Base-by-base conservation (phyloP, 495 filamentous ascomycete species). In the Ramalina intermedia region DNA sequence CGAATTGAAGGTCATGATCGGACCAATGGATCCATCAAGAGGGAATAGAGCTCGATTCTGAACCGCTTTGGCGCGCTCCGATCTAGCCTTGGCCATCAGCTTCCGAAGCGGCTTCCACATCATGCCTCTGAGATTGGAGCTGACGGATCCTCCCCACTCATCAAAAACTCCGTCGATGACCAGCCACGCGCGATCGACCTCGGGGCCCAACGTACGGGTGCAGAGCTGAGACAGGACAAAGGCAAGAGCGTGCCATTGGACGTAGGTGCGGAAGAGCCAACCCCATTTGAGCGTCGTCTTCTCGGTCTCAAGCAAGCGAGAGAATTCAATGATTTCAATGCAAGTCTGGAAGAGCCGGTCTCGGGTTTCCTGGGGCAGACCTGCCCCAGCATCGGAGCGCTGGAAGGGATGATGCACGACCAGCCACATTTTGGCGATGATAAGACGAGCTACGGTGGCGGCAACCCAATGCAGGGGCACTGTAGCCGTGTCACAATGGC, bases 261-360 rank as follows among this genome's bases (percentile, higher is more conserved):
- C 72, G 50, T 73, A 76, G 1, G 74, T 77, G 43, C 75, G 68
- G 55, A 65, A 79, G 24, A 74, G 54, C 78, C 78, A 82, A 27
- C 75, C 69, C 76, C 76, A 81, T 26, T 73, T 65, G 3, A 66
- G 63, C 27, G 63, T 69, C n/a, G 60, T 50, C 20, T 59, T 58
- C 37, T 74, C 66, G 1, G 63, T 54, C 51, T 78, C 73, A 5
- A 80, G 55, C 6, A 66, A 58, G 51, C 73, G 70, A 37, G 76
- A 76, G 54, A 74, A 70, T 58, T 77, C 69, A 3, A 73, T 68
- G n/a, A 77, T 65, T 43, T 77, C 72, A 39, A 80, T 66, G 1
- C 65, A 58, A 21, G 66, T 54, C 1, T 52, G 47, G 9, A 94
- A 86, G 2, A 94, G 64, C 18, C 79, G 79, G 47, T 86, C 80